A percentile compares a stretch with the other conserved stretches of the same genome.
Conservation (phyloP, 371 early-diverging fungal species). For the Mucor saturninus region DNA sequence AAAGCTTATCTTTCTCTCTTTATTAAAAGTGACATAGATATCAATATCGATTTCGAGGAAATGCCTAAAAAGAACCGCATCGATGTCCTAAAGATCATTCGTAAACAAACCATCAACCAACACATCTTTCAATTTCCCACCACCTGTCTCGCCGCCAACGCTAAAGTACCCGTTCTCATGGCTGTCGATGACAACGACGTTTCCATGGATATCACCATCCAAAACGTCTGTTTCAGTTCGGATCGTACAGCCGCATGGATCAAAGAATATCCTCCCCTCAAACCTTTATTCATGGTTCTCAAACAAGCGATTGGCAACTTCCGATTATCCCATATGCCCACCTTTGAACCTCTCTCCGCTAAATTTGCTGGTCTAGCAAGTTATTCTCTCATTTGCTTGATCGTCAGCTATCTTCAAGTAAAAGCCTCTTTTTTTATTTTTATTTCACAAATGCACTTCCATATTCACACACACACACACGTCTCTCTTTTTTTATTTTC, state of each 20-base stretch:
- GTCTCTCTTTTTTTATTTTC: too few relatives aligned
- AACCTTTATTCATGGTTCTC: constrained; percentile 27
- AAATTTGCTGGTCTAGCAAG: constrained; percentile 28
- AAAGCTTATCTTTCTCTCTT: background rate
- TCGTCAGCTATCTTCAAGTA: constrained; percentile 36
- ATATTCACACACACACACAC: too few relatives aligned
- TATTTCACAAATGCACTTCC: too few relatives aligned
- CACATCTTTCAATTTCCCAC: background rate
- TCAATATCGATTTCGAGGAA: constrained; percentile 21
- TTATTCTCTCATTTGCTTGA: constrained; percentile 31
- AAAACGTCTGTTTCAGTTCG: constrained; percentile 25
- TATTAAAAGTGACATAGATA: constrained; percentile 28
- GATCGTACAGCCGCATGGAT: constrained; percentile 28
- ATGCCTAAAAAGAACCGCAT: background rate
- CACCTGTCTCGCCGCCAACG: background rate
- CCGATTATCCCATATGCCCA: background rate
- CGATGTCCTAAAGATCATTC: constrained; percentile 10
- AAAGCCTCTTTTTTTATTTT: background rate
- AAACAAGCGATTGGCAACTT: constrained; percentile 25
- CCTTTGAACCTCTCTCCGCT: constrained; percentile 25
- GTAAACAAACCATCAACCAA: constrained; percentile 1
- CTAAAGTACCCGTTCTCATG: constrained; percentile 28
- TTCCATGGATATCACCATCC: constrained; percentile 25
- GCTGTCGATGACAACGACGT: constrained; percentile 4
- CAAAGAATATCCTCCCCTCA: constrained; percentile 25